phyloP scores from a whole-genome alignment of 2,329 filamentous ascomycete species.

The Pseudogymnoascus sp. region DNA sequence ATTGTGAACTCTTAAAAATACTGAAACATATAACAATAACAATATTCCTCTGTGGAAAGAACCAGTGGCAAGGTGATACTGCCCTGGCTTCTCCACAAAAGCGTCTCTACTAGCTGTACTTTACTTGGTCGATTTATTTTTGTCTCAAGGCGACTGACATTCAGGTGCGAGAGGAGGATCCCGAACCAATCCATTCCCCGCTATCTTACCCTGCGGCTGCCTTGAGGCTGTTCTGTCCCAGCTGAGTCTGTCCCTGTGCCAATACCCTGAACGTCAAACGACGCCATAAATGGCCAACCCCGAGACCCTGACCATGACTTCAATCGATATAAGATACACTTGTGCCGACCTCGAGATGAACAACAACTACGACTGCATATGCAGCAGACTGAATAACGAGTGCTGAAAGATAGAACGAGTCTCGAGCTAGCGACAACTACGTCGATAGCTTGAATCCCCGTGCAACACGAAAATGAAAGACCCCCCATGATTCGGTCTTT shows the following conservation, averaged over 20 bases:
- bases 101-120: background rate
- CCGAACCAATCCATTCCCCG: background rate
- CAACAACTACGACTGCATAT: background rate
- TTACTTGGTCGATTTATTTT: background rate
- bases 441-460: too few species aligned
- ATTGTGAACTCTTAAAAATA: background rate
- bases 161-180: background rate
- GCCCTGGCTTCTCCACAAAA: background rate
- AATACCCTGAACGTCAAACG: background rate
- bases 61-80: background rate
- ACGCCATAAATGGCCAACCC: background rate
- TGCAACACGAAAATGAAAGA: background rate
- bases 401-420: background rate
- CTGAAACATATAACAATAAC: background rate
- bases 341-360: background rate
- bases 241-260: background rate
- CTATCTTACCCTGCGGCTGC: background rate
- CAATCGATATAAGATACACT: background rate
- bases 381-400: background rate
- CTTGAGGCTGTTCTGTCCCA: background rate
- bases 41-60: background rate
- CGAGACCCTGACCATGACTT: background rate
- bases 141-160: background rate
- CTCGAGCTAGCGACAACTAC: background rate
- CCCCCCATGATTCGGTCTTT: background rate